A percentile compares a stretch with the other conserved stretches of the same genome.
Conservation (phyloP, 768 basidiomycete species). For the Lactarius vividus region DNA sequence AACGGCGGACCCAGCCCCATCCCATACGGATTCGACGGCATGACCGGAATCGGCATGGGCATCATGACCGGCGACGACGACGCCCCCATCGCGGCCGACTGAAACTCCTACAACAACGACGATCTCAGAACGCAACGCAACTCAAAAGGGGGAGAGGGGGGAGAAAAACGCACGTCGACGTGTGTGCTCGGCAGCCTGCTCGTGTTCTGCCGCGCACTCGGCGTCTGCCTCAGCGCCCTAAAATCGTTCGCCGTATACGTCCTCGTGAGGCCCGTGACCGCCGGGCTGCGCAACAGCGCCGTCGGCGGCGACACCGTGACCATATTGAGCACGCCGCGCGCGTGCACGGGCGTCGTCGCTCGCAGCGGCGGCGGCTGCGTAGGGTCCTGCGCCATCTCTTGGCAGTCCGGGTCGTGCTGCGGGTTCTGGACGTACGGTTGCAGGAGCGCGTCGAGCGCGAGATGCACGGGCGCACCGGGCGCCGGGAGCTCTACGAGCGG, state of each 20-base stretch:
- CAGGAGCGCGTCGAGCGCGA: slow-evolving; percentile 4
- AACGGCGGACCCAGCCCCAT: slow-evolving; percentile 23
- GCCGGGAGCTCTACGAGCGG: slow-evolving; percentile 6
- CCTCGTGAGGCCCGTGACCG: slow-evolving; percentile 76
- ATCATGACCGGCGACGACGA: slow-evolving; percentile 16
- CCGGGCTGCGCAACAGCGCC: slow-evolving; percentile 66
- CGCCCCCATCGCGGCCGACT: slow-evolving; percentile 8
- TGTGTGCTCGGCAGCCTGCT: slow-evolving; percentile 86
- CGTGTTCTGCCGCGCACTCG: slow-evolving; percentile 75
- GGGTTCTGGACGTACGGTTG: background rate
- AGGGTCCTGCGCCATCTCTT: background rate
- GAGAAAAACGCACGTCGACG: slow-evolving; percentile 56
- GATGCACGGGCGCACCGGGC: slow-evolving; percentile 1
- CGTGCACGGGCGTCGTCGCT: slow-evolving; percentile 33
- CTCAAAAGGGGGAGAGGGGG: background rate
- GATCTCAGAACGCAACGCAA: too few relatives aligned
- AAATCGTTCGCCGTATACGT: slow-evolving; percentile 82
- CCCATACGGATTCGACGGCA: slow-evolving; percentile 19
- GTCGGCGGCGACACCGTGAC: slow-evolving; percentile 68
- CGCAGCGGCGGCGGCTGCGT: slow-evolving; percentile 33
- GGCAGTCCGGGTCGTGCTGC: background rate
- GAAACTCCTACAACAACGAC: slow-evolving; percentile 9
- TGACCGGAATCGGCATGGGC: slow-evolving; percentile 10
- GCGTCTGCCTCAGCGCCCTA: slow-evolving; percentile 63
- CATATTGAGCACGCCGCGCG: slow-evolving; percentile 57